Evolutionary conservation across 176 grass and related monocot genomes (phyloP).

Genomic region (Avena insularis): DNA sequence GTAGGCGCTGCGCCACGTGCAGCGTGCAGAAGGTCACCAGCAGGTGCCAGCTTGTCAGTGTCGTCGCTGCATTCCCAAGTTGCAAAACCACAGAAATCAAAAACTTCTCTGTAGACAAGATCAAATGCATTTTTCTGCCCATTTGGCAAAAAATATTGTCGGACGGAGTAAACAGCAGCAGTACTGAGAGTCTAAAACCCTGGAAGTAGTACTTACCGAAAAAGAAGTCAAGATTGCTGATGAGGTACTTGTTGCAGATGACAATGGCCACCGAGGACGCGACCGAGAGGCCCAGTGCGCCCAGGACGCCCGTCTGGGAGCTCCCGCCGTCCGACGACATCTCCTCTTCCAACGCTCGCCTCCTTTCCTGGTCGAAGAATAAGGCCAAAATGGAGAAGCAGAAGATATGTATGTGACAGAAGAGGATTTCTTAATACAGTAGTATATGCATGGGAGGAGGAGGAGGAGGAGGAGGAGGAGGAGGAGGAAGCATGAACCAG

Average conservation of each 20-base stretch:
- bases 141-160: not conserved
- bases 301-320: conserved; percentile 55
- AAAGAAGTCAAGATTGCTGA: conserved; percentile 76
- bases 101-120: not conserved
- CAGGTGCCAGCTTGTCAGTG: conserved; percentile 96
- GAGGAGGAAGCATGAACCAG: not conserved
- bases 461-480: not conserved
- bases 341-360: conserved; percentile 1
- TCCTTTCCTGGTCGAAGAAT: not conserved
- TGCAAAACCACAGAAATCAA: not conserved
- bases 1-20: conserved; percentile 73
- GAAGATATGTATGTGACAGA: not conserved
- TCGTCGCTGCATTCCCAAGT: conserved; percentile 67
- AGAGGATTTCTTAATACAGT: not conserved
- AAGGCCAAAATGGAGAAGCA: not conserved
- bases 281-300: conserved; percentile 73
- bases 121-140: not conserved
- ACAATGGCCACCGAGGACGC: conserved; percentile 87
- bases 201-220: conserved; percentile 59
- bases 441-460: not conserved
- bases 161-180: not conserved
- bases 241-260: conserved; percentile 97
- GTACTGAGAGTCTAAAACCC: not conserved
- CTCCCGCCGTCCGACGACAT: conserved; percentile 56
- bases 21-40: conserved; percentile 93